Conservation (phyloP, 2,329 filamentous ascomycete genomes). For the Fusarium miscanthi region DNA sequence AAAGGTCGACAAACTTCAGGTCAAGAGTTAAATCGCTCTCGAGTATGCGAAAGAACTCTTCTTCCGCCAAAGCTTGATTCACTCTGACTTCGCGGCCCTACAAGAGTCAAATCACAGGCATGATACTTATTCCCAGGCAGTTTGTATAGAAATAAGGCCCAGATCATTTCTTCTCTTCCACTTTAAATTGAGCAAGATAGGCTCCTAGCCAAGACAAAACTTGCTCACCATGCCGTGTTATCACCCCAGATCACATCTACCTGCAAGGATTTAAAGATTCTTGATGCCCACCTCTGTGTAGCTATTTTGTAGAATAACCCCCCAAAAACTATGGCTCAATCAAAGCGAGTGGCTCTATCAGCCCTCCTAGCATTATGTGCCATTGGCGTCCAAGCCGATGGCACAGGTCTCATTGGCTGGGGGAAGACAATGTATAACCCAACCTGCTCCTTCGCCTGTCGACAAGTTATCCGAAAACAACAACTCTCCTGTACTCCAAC, state of each 20-base stretch:
- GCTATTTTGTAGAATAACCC: not conserved
- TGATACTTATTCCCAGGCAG: not conserved
- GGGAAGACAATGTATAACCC: conserved; percentile 51
- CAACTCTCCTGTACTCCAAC: conserved; percentile 48
- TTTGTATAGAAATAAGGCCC: not conserved
- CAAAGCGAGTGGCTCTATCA: not conserved
- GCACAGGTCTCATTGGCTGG: conserved; percentile 49
- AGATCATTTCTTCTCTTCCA: not conserved
- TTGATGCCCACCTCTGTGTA: not conserved
- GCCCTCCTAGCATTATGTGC: not conserved
- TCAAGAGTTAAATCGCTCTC: not conserved
- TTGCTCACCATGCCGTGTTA: not conserved
- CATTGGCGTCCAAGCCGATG: conserved; percentile 22
- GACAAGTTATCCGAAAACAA: conserved; percentile 43
- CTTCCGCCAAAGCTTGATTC: not conserved
- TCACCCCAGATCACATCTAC: no score
- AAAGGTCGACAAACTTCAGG: not conserved
- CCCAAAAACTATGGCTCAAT: not conserved
- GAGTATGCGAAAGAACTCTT: accelerated
- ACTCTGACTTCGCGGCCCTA: not conserved
- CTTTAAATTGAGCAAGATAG: not conserved
- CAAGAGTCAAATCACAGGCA: not conserved
- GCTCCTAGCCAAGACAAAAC: not conserved
- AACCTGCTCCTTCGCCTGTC: conserved; percentile 51
- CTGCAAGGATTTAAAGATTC: not conserved